phyloP scores from a whole-genome alignment of 495 filamentous ascomycete genomes.

The Daldinia concentrica region DNA sequence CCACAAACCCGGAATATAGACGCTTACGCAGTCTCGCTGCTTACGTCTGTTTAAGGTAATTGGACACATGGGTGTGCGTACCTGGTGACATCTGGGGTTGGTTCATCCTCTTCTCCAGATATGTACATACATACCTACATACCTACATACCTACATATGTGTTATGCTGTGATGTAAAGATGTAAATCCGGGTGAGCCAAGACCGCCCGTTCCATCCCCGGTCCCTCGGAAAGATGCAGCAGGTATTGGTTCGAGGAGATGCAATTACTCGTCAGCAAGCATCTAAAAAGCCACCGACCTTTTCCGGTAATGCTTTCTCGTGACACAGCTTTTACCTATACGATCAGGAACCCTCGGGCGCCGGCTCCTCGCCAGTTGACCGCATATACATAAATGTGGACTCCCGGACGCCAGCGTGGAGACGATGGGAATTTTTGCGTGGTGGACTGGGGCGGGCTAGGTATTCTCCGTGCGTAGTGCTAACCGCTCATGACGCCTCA shows the following conservation, averaged over 20 bases:
- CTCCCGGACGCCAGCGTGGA: background rate
- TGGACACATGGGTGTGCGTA: background rate
- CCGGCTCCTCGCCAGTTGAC: background rate
- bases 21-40: conserved; percentile 2
- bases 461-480: background rate
- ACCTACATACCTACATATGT: too few species aligned
- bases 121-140: background rate
- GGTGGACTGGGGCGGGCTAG: background rate
- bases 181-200: background rate
- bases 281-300: background rate
- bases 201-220: background rate
- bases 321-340: background rate
- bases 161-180: background rate
- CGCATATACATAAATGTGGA: background rate
- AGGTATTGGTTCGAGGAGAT: background rate
- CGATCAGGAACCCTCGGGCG: background rate
- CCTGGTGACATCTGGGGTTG: background rate
- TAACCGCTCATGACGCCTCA: background rate
- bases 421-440: background rate
- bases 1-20: background rate
- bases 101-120: conserved; percentile 4
- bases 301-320: background rate
- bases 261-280: background rate
- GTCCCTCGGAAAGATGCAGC: background rate
- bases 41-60: background rate